Base-by-base conservation (phyloP, 768 basidiomycete species). In the Rhodotorula toruloides region DNA sequence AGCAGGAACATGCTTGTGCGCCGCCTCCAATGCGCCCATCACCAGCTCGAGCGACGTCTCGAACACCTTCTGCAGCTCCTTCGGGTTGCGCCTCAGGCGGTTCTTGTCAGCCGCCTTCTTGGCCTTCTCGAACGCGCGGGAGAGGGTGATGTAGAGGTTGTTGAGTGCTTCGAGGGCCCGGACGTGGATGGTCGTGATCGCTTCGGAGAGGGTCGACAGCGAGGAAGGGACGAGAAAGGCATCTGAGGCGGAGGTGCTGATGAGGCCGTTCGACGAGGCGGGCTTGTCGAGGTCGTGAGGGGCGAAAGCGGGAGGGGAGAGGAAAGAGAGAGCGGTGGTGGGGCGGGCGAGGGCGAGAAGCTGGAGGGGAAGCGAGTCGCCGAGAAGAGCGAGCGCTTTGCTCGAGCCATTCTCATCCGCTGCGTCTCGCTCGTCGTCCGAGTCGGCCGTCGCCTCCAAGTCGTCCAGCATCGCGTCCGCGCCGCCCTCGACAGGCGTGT, bases 81-180 rank as follows among this genome's bases (percentile, higher is more conserved):
- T 53, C 19, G 31, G 29, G n/a, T 46, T 44, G 32, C 61, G 54
- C 21, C 46, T 42, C n/a, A n/a, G n/a, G n/a, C n/a, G n/a, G n/a
- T n/a, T n/a, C n/a, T n/a, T n/a, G n/a, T n/a, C n/a, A n/a, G n/a
- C n/a, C 13, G 69, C 50, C 34, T 73, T 64, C 5, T 19, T n/a
- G 36, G 36, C 53, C 47, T 48, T 48, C 5, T n/a, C 47, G n/a
- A n/a, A n/a, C 7, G 74, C 63, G 3, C 63, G 58, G 8, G 77
- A 56, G 17, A 78, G 72, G 0, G 79, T 79, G 48, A 81, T 72
- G n/a, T 79, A 74, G 4, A 80, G 77, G 73, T 81, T 81, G 74
- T 81, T 81, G 58, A 81, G 76, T 31, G 79, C 77, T 68, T 81
- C 80, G 61, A 79, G 68, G 8, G 79, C 76, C 31, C 80, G 74